Percentiles rank a stretch among this genome's conserved stretches.
phyloP scores from a whole-genome alignment of 441 rosid species.

The Gossypium lobatum region DNA sequence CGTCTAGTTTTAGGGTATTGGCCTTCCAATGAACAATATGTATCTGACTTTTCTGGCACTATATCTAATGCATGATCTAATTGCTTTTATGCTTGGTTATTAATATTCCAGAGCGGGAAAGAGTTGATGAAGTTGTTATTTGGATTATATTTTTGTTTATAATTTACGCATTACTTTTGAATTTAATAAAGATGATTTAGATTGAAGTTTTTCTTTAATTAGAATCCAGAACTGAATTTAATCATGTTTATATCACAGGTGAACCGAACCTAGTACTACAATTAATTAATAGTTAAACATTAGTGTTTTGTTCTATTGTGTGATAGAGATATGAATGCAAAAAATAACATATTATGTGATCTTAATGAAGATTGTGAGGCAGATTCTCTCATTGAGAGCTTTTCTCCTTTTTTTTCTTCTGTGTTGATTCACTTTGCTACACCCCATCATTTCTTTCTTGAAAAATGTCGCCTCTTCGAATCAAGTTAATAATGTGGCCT shows the following conservation, averaged over 20 bases:
- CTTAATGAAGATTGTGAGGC: too few relatives aligned
- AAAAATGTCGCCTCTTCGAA: neutral
- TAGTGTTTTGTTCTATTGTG: neutral
- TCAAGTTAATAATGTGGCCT: neutral
- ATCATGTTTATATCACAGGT: neutral
- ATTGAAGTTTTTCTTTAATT: too few relatives aligned
- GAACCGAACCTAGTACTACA: neutral
- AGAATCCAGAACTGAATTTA: neutral
- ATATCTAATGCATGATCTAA: neutral
- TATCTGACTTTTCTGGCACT: neutral
- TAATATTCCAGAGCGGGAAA: neutral
- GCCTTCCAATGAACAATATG: neutral
- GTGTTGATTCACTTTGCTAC: neutral
- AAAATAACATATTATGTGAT: neutral
- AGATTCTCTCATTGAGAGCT: neutral
- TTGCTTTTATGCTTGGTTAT: neutral
- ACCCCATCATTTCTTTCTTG: too few relatives aligned
- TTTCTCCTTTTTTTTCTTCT: neutral
- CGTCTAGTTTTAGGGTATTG: neutral
- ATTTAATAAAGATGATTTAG: neutral
- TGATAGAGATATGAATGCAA: neutral
- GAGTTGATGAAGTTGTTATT: neutral
- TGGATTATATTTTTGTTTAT: neutral
- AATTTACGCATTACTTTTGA: neutral
- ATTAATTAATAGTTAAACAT: neutral